Evolutionary conservation across 2,329 filamentous ascomycete species (phyloP).

Genomic region (Talaromyces piceae): DNA sequence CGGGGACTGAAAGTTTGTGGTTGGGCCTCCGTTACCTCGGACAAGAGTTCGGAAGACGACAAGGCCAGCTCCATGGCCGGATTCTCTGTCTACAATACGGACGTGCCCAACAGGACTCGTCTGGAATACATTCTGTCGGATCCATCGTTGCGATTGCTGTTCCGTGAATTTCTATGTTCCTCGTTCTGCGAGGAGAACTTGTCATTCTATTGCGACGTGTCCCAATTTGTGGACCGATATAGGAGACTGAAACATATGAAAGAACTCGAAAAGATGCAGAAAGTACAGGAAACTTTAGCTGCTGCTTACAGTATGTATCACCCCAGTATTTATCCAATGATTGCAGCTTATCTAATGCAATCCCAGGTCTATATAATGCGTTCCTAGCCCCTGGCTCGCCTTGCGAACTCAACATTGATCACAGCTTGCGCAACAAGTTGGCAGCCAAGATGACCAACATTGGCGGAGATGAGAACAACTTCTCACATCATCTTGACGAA

Average conservation of each 20-base stretch:
- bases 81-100: conserved; percentile 33
- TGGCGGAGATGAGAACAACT: conserved; percentile 82
- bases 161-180: conserved; percentile 87
- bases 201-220: conserved; percentile 90
- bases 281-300: conserved; percentile 88
- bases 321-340: neutral
- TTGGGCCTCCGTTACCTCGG: conserved; percentile 48
- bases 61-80: conserved; percentile 25
- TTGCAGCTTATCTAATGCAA: conserved; percentile 12
- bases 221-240: conserved; percentile 70
- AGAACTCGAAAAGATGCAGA: conserved; percentile 58
- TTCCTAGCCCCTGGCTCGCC: conserved; percentile 92
- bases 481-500: conserved; percentile 84
- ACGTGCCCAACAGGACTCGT: conserved; percentile 90
- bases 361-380: conserved; percentile 79
- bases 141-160: conserved; percentile 77
- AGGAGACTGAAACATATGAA: conserved; percentile 47
- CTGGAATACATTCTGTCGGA: conserved; percentile 90
- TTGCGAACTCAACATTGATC: conserved; percentile 96
- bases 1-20: conserved; percentile 66
- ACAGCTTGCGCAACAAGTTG: conserved; percentile 85
- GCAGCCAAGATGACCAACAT: conserved; percentile 96
- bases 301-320: conserved; percentile 69
- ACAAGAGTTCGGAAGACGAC: conserved; percentile 4
- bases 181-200: conserved; percentile 97